Conservation (phyloP, 768 basidiomycete species). For the Pleurotus tuoliensis region DNA sequence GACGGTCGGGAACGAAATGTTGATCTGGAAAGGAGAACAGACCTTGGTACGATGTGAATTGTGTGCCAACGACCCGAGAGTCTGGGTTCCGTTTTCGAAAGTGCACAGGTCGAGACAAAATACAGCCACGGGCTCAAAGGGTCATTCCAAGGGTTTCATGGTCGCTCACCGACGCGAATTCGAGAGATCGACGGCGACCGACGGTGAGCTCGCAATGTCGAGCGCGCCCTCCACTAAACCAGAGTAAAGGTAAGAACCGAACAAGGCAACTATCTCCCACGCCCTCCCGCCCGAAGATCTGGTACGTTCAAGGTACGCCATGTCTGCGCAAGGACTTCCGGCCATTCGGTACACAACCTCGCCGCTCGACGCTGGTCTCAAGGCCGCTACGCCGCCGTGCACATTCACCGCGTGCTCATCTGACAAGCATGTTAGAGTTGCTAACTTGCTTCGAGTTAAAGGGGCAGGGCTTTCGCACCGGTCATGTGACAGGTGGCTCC, state of each 20-base stretch:
- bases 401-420: background rate
- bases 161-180: background rate
- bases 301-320: background rate
- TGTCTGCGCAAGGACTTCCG: background rate
- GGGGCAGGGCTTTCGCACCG: background rate
- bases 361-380: background rate
- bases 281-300: background rate
- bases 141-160: background rate
- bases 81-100: conserved; percentile 29
- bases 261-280: background rate
- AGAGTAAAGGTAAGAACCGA: background rate
- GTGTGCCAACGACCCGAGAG: conserved; percentile 32
- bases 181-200: background rate
- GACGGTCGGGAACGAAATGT: conserved; percentile 3
- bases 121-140: conserved; percentile 5
- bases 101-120: conserved; percentile 16
- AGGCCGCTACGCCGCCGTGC: background rate
- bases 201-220: background rate
- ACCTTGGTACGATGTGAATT: conserved; percentile 19
- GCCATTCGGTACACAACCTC: background rate
- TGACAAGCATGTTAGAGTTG: background rate
- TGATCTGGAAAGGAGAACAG: conserved; percentile 8
- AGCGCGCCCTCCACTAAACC: background rate
- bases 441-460: background rate
- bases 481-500: background rate